Base-by-base conservation (phyloP, 1,284 basidiomycete species). In the Melanopsichium pennsylvanicum region DNA sequence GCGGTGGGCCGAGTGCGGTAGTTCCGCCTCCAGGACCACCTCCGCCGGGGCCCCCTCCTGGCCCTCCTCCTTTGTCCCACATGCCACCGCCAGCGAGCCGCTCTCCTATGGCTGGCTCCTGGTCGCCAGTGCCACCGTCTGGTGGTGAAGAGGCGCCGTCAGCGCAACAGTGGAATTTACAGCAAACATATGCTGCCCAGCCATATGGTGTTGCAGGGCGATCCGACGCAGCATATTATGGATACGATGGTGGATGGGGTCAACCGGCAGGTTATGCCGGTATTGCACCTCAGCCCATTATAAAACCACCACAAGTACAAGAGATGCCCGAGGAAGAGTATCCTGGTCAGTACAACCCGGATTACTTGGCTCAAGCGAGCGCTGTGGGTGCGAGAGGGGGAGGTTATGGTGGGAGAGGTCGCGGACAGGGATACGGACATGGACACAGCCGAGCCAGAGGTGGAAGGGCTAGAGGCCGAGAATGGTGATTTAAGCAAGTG, bases 301-400 rank as follows among this genome's bases (percentile, higher is more conserved):
- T 13, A 29, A 29, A 7, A 8, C 44, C 55, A 31, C 36, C 50
- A 25, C 47, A 19, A 38, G 48, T 40, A 12, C 48, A 38, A 15
- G 40, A 68, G 31, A 13, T 68, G 54, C 64, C 64, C 15, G 64
- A 68, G 27, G 64, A 68, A 50, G 64, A 68, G 16, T 68, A 62
- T 47, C 64, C 64, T 1, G 64, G 58, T 10, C 64, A 68, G 27
- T 68, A 68, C 46, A 68, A 68, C 34, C 64, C 64, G 5, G 64
- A 61, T 12, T 62, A 52, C 19, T 16, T 68, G 44, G 52, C 57
- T n/a, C 50, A 57, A 27, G 40, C 57, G 4, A 47, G 45, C 29
- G 26, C 49, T 22, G 56, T 43, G 22, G 38, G 21, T 16, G 11
- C 26, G 13, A 48, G 43, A 15, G 42, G 51, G 2, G 49, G 44